Evolutionary conservation across 305 asterid genomes (phyloP), one percentile per base, ranked within the genome.

Genomic region (Solanum hybrid): DNA sequence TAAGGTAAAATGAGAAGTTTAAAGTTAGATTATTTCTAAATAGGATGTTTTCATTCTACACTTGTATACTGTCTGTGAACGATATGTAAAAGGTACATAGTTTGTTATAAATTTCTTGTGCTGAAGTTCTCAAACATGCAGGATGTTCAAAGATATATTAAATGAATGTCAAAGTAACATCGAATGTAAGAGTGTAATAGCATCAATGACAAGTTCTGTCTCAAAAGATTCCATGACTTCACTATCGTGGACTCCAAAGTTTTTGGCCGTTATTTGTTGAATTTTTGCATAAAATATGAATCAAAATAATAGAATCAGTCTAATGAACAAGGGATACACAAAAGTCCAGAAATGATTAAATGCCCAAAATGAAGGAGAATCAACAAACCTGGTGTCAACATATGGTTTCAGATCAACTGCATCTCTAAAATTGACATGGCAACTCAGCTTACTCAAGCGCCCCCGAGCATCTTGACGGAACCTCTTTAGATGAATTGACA

Each of bases 391-490:
- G 93, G 95, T 91, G 90, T 94, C 93, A 94, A 94, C 87, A 91
- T 94, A 96, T 36, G 98, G 96, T 87, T 93, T 94, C 86, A 97
- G 95, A 92, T 96, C 94, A 85, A 97, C 90, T 3, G 90, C 91
- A 90, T 94, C 96, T 92, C 87, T 90, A 92, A 97, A 95, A 38
- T 89, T 92, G 90, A 97, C 98, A 89, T 96, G 96, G 89, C 99
- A 98, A 34, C 92, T 96, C 93, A 97, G 90, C 92, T 97, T 97
- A 92, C 96, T 96, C 92, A 95, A 91, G 34, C 98, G 96, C 34
- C 98, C 99, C 86, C 98, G 94, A 80, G 94, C 94, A 91, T 97
- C 99, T 90, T 95, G 99, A 92, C 95, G 89, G 91, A 97, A 97
- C 92, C 99, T 94, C 93, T 97, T 97, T 82, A 97, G 92, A 89